These are phyloP conservation scores for Yamadazyma takamatsuzukensis DNA, from an alignment of 805 yeast genomes.

Conservation along the genomic window DNA sequence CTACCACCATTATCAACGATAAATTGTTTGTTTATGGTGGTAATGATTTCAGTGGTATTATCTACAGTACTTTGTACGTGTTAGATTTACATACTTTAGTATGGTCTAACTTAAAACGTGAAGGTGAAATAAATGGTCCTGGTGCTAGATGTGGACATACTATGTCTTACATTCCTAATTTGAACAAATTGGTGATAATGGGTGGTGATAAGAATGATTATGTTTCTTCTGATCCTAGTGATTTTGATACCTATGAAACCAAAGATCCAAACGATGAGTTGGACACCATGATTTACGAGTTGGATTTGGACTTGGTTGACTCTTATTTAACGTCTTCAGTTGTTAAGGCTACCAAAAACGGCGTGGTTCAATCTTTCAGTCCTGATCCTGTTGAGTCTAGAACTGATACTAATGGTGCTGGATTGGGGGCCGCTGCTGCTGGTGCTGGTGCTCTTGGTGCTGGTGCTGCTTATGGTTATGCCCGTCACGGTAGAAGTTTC, in stretches of 20 bases:
- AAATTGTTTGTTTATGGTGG: slow-evolving; percentile 88
- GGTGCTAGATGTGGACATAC: slow-evolving; percentile 92
- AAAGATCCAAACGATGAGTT: slow-evolving; percentile 44
- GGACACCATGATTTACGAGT: slow-evolving; percentile 60
- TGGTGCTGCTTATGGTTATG: slow-evolving; percentile 10
- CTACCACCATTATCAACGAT: slow-evolving; percentile 76
- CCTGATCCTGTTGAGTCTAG: slow-evolving; percentile 1
- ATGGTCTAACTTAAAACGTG: slow-evolving; percentile 66
- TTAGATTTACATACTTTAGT: slow-evolving; percentile 67
- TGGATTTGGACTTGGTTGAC: slow-evolving; percentile 50
- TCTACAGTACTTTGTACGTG: slow-evolving; percentile 65
- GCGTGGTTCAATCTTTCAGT: slow-evolving; percentile 7
- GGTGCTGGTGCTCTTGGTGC: slow-evolving; percentile 13
- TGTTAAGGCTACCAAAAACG: slow-evolving; percentile 13
- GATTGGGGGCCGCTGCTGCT: slow-evolving; percentile 19
- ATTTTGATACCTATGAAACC: slow-evolving; percentile 48
- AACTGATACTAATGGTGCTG: slow-evolving; percentile 5
- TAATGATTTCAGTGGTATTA: slow-evolving; percentile 66
- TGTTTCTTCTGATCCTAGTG: slow-evolving; percentile 44
- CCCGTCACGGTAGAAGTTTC: slow-evolving; percentile 33
- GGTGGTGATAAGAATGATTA: slow-evolving; percentile 87
- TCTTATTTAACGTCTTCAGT: slow-evolving; percentile 22
- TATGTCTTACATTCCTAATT: slow-evolving; percentile 62
- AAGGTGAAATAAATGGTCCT: slow-evolving; percentile 52
- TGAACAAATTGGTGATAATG: slow-evolving; percentile 73